Evolutionary conservation across 1,139 yeast genomes (phyloP), one percentile per base, ranked within the genome.

Genomic region (Pichia sp.): DNA sequence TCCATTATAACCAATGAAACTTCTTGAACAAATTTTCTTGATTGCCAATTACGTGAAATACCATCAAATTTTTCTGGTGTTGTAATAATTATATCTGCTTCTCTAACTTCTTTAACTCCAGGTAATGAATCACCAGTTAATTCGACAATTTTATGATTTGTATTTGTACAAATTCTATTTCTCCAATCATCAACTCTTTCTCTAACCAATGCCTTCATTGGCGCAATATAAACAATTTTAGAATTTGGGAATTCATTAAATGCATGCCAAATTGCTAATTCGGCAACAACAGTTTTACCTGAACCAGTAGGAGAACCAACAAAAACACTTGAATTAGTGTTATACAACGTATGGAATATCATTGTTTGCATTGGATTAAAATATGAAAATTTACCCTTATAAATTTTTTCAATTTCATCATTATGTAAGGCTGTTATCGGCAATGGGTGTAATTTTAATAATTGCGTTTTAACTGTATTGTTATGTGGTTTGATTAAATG

Each of bases 1-100:
- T 94, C 99, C 97, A 94, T 90, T 37, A 94, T 88, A 25, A 94
- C 90, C 52, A 94, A 71, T 0, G 97, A 87, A 1, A 94, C 85
- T 52, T 87, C 81, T 62, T 89, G 96, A 26, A 92, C 97, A 70
- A 90, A 92, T 59, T 80, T 82, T 65, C 97, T 79, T 0, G 96
- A 85, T 63, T 89, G 95, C 98, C 98, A 94, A 62, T 87, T 89
- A 77, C 98, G 92, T 26, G 96, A 86, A 50, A 94, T 89, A 79
- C 98, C 98, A 70, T 94, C 98, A 64, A 92, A 94, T 66, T 94
- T 94, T 69, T 94, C 98, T 0, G 99, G 98, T 0, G 98, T 94
- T 0, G 98, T 92, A 56, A 94, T 85, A 48, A 94, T 85, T 35
- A 94, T 88, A 56, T 92, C 94, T 0, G 98, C 95, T 47, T 81